Evolutionary conservation across 2,329 filamentous ascomycete species (phyloP).

Genomic region (Aspergillus arachidicola): DNA sequence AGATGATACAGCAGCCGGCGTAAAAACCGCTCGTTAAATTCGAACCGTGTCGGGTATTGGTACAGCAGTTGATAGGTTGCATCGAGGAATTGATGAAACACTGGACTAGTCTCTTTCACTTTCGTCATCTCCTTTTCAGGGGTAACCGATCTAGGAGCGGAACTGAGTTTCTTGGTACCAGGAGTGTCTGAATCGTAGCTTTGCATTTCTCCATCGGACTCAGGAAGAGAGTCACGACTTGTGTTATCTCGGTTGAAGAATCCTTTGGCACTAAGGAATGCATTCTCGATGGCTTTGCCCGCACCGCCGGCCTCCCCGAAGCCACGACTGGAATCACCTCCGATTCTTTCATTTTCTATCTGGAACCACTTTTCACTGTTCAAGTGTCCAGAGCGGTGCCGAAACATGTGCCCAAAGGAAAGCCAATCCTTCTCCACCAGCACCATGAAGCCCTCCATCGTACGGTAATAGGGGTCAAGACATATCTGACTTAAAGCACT

Average conservation of each 20-base stretch:
- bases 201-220: slow-evolving; percentile 60
- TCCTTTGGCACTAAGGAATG: slow-evolving; percentile 79
- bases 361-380: slow-evolving; percentile 94
- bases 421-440: slow-evolving; percentile 97
- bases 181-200: slow-evolving; percentile 51
- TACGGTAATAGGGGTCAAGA: slow-evolving; percentile 93
- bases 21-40: slow-evolving; percentile 94
- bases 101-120: slow-evolving; percentile 88
- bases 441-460: slow-evolving; percentile 90
- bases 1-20: slow-evolving; percentile 87
- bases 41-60: slow-evolving; percentile 85
- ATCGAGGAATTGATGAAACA: slow-evolving; percentile 97
- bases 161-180: slow-evolving; percentile 38
- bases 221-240: slow-evolving; percentile 64
- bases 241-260: slow-evolving; percentile 83
- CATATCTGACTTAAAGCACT: slow-evolving; percentile 90
- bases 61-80: slow-evolving; percentile 86
- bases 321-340: slow-evolving; percentile 52
- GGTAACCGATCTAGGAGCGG: slow-evolving; percentile 34
- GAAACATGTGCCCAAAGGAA: slow-evolving; percentile 97
- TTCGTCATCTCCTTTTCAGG: slow-evolving; percentile 68
- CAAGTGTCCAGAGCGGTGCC: slow-evolving; percentile 83
- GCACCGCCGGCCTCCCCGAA: slow-evolving; percentile 49
- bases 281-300: slow-evolving; percentile 80
- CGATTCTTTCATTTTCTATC: slow-evolving; percentile 76